Evolutionary conservation across 2,329 filamentous ascomycete species (phyloP).

Genomic region (Simplicillium aogashimaense): DNA sequence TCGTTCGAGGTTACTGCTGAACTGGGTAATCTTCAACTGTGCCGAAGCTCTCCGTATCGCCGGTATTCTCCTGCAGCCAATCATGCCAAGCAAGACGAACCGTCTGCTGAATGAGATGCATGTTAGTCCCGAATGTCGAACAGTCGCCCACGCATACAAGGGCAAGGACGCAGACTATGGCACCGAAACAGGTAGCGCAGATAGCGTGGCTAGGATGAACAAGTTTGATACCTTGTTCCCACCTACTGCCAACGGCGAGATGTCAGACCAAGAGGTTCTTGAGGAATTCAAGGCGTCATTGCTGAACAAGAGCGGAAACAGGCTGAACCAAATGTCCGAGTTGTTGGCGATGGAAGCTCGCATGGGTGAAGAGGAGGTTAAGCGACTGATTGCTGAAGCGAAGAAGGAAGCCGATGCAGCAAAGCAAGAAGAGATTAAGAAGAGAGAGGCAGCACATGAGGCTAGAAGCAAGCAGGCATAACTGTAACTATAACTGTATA

Average conservation of each 20-base stretch:
- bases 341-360: constrained; percentile 18
- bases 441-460: background rate
- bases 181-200: constrained; percentile 13
- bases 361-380: constrained; percentile 12
- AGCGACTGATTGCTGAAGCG: constrained; percentile 4
- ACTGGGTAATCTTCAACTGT: constrained; percentile 57
- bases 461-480: background rate
- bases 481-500: background rate
- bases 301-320: constrained; percentile 13
- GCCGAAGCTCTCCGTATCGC: constrained; percentile 70
- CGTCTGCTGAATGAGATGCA: constrained; percentile 69
- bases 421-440: background rate
- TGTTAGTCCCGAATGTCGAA: constrained; percentile 53
- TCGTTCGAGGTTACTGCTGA: constrained; percentile 29
- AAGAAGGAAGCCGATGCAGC: background rate
- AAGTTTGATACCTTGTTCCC: constrained; percentile 41
- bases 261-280: constrained; percentile 13
- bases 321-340: constrained; percentile 16
- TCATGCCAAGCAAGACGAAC: constrained; percentile 72
- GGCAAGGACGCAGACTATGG: constrained; percentile 66
- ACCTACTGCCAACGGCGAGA: constrained; percentile 20
- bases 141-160: constrained; percentile 49
- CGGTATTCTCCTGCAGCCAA: constrained; percentile 80
- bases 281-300: constrained; percentile 9
- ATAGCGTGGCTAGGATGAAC: constrained; percentile 19